Conservation (phyloP, 1,284 basidiomycete species). For the Irpex rosettiformis region DNA sequence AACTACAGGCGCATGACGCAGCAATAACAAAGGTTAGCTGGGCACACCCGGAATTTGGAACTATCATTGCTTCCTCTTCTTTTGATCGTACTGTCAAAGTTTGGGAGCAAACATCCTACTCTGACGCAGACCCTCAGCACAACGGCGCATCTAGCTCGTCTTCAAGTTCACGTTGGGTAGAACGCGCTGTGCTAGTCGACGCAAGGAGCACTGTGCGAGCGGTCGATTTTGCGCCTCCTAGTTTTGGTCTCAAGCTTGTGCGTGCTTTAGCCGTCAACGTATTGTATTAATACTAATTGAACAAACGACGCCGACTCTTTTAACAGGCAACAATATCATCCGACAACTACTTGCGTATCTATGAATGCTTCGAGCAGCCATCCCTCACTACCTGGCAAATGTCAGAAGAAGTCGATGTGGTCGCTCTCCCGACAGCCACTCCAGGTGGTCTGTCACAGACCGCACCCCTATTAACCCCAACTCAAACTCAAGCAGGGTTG, state of each 20-base stretch:
- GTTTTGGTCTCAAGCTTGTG: conserved; percentile 85
- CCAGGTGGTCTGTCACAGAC: conserved; percentile 44
- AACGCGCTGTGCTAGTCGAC: conserved; percentile 74
- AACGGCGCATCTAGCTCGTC: conserved; percentile 27
- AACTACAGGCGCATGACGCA: conserved; percentile 80
- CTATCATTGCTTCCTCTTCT: conserved; percentile 78
- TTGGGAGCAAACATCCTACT: conserved; percentile 71
- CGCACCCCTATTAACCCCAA: conserved; percentile 62
- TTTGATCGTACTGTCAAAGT: conserved; percentile 89
- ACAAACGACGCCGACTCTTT: neutral
- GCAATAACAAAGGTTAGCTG: conserved; percentile 80
- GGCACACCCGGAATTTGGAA: conserved; percentile 88
- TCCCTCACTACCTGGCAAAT: conserved; percentile 79
- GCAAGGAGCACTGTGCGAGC: conserved; percentile 80
- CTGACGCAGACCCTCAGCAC: conserved; percentile 31
- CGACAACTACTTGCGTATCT: conserved; percentile 82
- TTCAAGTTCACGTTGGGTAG: conserved; percentile 59
- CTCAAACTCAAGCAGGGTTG: conserved; percentile 52
- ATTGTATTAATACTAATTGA: too few relatives aligned
- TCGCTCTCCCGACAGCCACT: conserved; percentile 45
- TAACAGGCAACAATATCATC: conserved; percentile 79
- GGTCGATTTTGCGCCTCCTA: conserved; percentile 83
- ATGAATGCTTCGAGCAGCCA: conserved; percentile 87
- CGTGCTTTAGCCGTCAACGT: conserved; percentile 24
- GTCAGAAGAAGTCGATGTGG: conserved; percentile 76